Evolutionary conservation across 2,329 filamentous ascomycete genomes (phyloP), one percentile per base, ranked within the genome.

Genomic region (Botrytis aclada): DNA sequence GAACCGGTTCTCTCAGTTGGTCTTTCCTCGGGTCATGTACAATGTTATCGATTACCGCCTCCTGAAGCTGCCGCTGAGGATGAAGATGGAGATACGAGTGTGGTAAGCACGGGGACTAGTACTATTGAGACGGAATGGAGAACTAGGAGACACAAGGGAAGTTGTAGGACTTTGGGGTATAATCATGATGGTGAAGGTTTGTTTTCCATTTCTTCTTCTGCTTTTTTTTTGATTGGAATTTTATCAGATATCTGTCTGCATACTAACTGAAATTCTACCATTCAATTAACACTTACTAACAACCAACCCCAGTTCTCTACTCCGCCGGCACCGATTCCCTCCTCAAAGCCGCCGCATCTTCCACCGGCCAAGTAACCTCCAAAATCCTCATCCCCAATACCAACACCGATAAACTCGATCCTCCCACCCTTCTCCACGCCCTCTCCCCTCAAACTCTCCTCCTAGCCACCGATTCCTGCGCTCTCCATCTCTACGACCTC

Each of bases 61-160:
- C 81, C 84, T 47, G 84, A 83, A 70, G 83, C 83, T 60, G 84
- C 84, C 56, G 83, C 84, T 47, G 87, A 88, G 41, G 87, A 88
- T 58, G 82, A 75, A 5, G 86, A 86, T 72, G 84, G 81, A 47
- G 84, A 87, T 71, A 82, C 83, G 63, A 88, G 85, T 76, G 82
- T 86, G 3, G 72, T 87, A 34, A 88, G 85, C 32, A 84, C 86
- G 78, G 94, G 93, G 18, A 92, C 88, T 75, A 92, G 91, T 61
- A 89, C 91, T 72, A 92, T 98, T 75, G 92, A 95, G 77, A 93
- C 91, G 0, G 84, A 90, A 74, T 99, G 96, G 96, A 88, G 89
- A 78, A 98, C 96, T 8, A 87, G 90, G 77, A 88, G 96, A 74
- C 96, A 99, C 84, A 97, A 97, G 85, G 95, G 94, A 20, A 98